phyloP scores from a whole-genome alignment of 2,329 filamentous ascomycete species.

The Metarhizium anisopliae region DNA sequence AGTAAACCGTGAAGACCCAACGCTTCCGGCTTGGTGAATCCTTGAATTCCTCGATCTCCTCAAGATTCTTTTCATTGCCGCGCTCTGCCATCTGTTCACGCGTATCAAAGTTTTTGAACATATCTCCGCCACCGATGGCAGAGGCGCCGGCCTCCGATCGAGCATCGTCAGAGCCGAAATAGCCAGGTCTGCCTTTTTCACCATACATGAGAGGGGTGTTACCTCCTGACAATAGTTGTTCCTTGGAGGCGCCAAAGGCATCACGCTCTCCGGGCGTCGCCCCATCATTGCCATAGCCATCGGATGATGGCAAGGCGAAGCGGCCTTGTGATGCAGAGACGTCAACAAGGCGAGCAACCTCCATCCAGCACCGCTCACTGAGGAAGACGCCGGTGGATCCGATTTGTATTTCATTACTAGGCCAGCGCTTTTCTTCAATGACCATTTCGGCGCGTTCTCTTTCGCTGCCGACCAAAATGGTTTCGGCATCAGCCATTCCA shows the following conservation, averaged over 20 bases:
- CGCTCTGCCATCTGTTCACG: conserved; percentile 92
- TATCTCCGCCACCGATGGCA: conserved; percentile 85
- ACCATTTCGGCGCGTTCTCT: conserved; percentile 83
- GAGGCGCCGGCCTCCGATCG: conserved; percentile 88
- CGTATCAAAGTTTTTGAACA: conserved; percentile 96
- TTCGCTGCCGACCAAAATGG: conserved; percentile 82
- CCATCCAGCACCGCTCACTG: conserved; percentile 91
- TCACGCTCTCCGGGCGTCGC: conserved; percentile 50
- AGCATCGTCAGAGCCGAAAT: conserved; percentile 76
- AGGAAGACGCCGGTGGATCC: conserved; percentile 92
- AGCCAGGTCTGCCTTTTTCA: conserved; percentile 69
- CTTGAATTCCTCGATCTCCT: conserved; percentile 78
- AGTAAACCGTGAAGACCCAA: conserved; percentile 78
- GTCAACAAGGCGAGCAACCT: conserved; percentile 69
- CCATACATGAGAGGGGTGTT: conserved; percentile 54
- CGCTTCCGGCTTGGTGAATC: conserved; percentile 76
- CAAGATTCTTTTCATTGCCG: conserved; percentile 80
- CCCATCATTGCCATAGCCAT: conserved; percentile 55
- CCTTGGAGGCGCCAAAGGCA: conserved; percentile 54
- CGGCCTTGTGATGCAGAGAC: conserved; percentile 41
- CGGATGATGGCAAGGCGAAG: conserved; percentile 38
- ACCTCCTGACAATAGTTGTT: conserved; percentile 44
- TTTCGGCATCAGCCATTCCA: conserved; percentile 75
- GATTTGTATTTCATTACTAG: conserved; percentile 79
- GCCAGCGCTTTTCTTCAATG: conserved; percentile 90